Evolutionary conservation across 495 filamentous ascomycete species (phyloP).

Genomic region (Stereocaulon alpinum): DNA sequence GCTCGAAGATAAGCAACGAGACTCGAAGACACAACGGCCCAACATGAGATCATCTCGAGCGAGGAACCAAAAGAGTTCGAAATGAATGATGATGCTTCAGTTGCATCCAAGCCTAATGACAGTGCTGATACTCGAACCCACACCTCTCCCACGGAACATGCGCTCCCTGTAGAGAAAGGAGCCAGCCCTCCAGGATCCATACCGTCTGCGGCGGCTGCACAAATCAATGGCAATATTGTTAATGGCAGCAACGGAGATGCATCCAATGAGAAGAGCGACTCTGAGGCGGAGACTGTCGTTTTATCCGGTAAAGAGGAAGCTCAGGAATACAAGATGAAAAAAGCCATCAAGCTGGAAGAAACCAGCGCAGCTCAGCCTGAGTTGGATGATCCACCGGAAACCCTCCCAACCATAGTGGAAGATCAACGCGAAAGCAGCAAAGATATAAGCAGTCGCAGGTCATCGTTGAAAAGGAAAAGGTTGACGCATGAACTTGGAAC

Average conservation of each 20-base stretch:
- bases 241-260: constrained; percentile 7
- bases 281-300: constrained; percentile 74
- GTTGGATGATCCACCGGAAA: constrained; percentile 20
- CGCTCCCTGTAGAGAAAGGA: constrained; percentile 2
- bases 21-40: constrained; percentile 13
- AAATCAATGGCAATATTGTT: constrained; percentile 2
- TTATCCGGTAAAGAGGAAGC: constrained; percentile 61
- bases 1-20: constrained; percentile 12
- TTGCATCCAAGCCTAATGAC: constrained; percentile 8
- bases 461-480: constrained; percentile 22
- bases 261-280: constrained; percentile 45
- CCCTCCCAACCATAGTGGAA: constrained; percentile 23
- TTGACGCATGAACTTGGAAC: constrained; percentile 7
- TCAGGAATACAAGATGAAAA: constrained; percentile 57
- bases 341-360: constrained; percentile 61
- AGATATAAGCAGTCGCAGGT: background rate
- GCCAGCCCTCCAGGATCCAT: background rate
- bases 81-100: constrained; percentile 13
- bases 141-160: background rate
- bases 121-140: background rate
- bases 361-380: constrained; percentile 31
- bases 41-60: constrained; percentile 13
- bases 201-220: background rate
- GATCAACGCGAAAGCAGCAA: constrained; percentile 16
- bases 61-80: constrained; percentile 8